Base-by-base conservation (phyloP, 148 eudicot species). In the Amaranthus palmeri region DNA sequence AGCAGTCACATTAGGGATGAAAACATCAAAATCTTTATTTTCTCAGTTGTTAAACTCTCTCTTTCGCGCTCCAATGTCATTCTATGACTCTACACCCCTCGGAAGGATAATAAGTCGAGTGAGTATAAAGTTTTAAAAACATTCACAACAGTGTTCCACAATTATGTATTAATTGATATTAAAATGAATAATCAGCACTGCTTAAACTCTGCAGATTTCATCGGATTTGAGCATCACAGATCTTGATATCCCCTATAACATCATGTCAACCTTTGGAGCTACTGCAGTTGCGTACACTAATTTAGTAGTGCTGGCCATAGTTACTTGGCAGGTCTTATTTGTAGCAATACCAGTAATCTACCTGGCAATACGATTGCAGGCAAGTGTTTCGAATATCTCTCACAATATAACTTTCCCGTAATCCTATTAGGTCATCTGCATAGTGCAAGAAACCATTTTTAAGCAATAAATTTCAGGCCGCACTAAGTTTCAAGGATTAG, bases 31-130 rank as follows among this genome's bases (percentile, higher is more conserved):
- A 68, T 82, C 97, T 3, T 60, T 93, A 46, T 93, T 85, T 73
- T 80, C 87, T 14, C 80, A 83, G 83, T 71, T 91, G 41, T 43
- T 91, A 67, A 78, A 77, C 47, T 91, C 97, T 52, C 90, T 93
- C 46, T 88, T 93, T 44, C 88, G 90, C 5, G 97, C 92, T 4
- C 98, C 97, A 46, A 83, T 89, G 90, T 83, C 96, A 12, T 93
- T 91, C 79, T 93, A 88, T 67, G 98, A 93, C 65, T 93, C 98
- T 42, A 93, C 98, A 1, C 98, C 97, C 54, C 81, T 93, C 79
- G 98, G 98, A 78, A 85, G 98, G 76, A 88, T 93, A 70, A 74
- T 93, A 53, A 93, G 91, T 76, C 76, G 96, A 84, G 98, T 88
- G 74, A 80, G 78, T 68, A 56, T 42, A 40, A 47, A 64, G 4